These are phyloP conservation scores for Gynochthodes officinalis DNA, from an alignment of 257 asterid species.

Conservation along the genomic window DNA sequence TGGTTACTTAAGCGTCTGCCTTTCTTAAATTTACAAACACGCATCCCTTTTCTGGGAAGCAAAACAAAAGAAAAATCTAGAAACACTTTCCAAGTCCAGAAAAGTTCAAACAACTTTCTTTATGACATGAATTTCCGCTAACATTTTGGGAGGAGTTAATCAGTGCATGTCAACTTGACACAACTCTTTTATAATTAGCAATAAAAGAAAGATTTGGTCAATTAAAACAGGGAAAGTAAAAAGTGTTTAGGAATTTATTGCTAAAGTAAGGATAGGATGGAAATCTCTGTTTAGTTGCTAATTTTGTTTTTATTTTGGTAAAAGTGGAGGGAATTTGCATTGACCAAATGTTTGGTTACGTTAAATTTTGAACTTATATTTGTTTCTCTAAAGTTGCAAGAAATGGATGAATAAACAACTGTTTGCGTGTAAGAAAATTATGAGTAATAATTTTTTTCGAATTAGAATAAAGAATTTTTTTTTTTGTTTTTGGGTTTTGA, in stretches of 20 bases:
- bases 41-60: too few species aligned
- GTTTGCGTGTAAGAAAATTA: too few species aligned
- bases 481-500: too few species aligned
- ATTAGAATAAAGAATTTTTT: too few species aligned
- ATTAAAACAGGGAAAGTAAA: neutral
- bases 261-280: neutral
- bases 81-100: neutral
- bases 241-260: neutral
- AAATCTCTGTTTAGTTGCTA: too few species aligned
- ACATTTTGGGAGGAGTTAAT: neutral
- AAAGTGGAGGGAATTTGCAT: too few species aligned
- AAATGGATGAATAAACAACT: too few species aligned
- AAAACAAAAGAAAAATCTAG: neutral
- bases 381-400: too few species aligned
- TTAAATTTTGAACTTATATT: too few species aligned
- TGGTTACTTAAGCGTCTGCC: neutral
- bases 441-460: too few species aligned
- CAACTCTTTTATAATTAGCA: neutral
- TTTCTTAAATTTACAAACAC: neutral
- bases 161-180: neutral
- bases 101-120: neutral
- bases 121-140: neutral
- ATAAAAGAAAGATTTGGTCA: neutral
- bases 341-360: too few species aligned
- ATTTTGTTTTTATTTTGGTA: too few species aligned